Evolutionary conservation across 345 rosid genomes (phyloP).

Genomic region (Cardamine occulta): DNA sequence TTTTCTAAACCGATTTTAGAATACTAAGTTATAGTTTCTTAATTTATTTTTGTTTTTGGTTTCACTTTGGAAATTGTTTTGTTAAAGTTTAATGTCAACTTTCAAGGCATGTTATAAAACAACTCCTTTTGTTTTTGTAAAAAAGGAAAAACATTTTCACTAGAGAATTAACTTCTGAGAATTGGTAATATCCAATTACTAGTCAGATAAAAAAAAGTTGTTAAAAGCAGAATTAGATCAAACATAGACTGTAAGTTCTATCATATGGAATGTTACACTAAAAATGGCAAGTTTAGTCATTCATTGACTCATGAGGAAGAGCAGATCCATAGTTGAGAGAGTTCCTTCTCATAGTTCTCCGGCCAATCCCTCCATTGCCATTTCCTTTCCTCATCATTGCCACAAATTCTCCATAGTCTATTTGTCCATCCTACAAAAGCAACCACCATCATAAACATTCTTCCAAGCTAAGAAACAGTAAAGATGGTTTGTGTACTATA

Average conservation of each 20-base stretch:
- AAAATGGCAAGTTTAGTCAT: slow-evolving; percentile 8
- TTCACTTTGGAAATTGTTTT: slow-evolving; percentile 15
- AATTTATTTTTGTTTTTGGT: slow-evolving; percentile 16
- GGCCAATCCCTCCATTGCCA: slow-evolving; percentile 59
- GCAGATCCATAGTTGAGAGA: slow-evolving; percentile 54
- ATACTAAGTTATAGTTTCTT: slow-evolving; percentile 24
- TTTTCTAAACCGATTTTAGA: neutral
- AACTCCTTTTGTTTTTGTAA: neutral
- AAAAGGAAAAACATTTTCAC: neutral
- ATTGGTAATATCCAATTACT: neutral
- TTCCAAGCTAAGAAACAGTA: slow-evolving; percentile 19
- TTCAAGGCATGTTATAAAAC: neutral
- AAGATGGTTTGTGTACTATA: slow-evolving; percentile 14
- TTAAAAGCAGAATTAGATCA: neutral
- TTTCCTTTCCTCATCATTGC: slow-evolving; percentile 85
- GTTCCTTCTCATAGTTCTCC: slow-evolving; percentile 72
- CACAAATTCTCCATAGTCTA: slow-evolving; percentile 73
- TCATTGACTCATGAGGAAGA: slow-evolving; percentile 32
- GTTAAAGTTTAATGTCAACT: slow-evolving; percentile 8
- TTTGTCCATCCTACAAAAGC: slow-evolving; percentile 67
- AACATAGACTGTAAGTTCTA: neutral
- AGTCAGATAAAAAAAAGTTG: neutral
- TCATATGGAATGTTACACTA: slow-evolving; percentile 7
- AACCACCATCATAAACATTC: slow-evolving; percentile 5
- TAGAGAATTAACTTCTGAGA: neutral